Evolutionary conservation across 352 stramenopile genomes (phyloP).

Genomic region (Phytopythium vexans): DNA sequence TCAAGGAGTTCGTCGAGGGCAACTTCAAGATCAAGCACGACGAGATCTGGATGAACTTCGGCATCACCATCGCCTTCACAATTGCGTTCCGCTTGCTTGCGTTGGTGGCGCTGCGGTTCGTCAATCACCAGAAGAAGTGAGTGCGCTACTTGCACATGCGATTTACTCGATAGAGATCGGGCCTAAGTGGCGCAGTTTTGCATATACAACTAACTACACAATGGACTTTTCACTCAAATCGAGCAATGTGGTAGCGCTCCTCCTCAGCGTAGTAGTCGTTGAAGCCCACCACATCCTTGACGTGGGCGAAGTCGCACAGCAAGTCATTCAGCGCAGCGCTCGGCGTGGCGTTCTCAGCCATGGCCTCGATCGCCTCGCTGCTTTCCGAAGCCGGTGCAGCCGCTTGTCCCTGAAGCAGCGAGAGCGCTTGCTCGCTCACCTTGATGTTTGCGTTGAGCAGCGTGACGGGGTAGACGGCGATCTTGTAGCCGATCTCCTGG

Average conservation of each 20-base stretch:
- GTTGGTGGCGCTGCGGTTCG: slow-evolving; percentile 45
- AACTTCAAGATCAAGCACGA: slow-evolving; percentile 57
- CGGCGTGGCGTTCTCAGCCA: slow-evolving; percentile 26
- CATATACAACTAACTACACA: too few relatives aligned
- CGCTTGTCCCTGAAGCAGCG: slow-evolving; percentile 70
- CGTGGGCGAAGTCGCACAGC: slow-evolving; percentile 86
- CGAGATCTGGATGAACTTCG: slow-evolving; percentile 45
- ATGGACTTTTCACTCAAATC: slow-evolving; percentile 4
- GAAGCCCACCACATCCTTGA: slow-evolving; percentile 94
- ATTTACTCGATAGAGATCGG: too few relatives aligned
- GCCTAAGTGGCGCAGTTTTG: too few relatives aligned
- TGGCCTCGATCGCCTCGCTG: slow-evolving; percentile 14
- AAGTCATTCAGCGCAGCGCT: slow-evolving; percentile 70
- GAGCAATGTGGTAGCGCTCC: slow-evolving; percentile 35
- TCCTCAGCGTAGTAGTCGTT: slow-evolving; percentile 90
- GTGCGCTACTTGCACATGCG: too few relatives aligned
- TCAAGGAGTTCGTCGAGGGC: slow-evolving; percentile 52
- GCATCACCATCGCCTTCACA: slow-evolving; percentile 42
- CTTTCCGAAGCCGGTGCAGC: neutral
- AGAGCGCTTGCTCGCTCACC: slow-evolving; percentile 88
- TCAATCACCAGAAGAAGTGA: slow-evolving; percentile 53
- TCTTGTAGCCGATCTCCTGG: slow-evolving; percentile 91
- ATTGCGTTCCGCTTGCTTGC: slow-evolving; percentile 41
- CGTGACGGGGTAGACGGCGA: slow-evolving; percentile 93
- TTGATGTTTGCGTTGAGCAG: slow-evolving; percentile 92